A percentile compares a stretch with the other conserved stretches of the same genome.
phyloP scores from a whole-genome alignment of 192 early-diverging fungal genomes.

The Irineochytrium annulatum region DNA sequence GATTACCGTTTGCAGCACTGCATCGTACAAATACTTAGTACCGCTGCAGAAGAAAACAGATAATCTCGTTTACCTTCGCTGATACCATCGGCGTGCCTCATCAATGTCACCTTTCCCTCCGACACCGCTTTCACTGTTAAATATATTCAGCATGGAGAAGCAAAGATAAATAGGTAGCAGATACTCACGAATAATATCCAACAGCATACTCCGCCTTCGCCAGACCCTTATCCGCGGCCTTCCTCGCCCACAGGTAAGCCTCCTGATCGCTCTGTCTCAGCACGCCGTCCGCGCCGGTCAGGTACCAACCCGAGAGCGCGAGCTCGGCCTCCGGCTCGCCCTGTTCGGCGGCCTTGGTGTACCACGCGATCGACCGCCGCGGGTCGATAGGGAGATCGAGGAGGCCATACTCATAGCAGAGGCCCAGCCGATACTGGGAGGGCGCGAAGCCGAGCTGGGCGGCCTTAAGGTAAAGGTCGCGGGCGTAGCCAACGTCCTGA shows the following conservation, averaged over 20 bases:
- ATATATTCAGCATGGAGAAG: conserved; percentile 2
- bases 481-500: conserved; percentile 78
- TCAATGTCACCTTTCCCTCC: conserved; percentile 73
- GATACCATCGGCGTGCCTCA: conserved; percentile 88
- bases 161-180: conserved; percentile 1
- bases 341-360: conserved; percentile 88
- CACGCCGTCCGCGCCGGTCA: conserved; percentile 88
- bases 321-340: conserved; percentile 86
- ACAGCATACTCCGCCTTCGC: conserved; percentile 96
- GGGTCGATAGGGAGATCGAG: conserved; percentile 83
- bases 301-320: conserved; percentile 95
- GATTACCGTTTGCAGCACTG: conserved; percentile 82
- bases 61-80: no score
- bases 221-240: conserved; percentile 90
- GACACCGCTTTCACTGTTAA: conserved; percentile 89
- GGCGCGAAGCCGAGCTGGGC: conserved; percentile 90
- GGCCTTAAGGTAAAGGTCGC: conserved; percentile 85
- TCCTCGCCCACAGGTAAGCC: conserved; percentile 95
- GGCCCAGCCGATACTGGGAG: conserved; percentile 89
- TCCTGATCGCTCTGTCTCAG: conserved; percentile 86
- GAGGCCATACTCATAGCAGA: conserved; percentile 89
- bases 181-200: conserved; percentile 72
- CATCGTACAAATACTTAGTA: no score
- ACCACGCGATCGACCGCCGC: conserved; percentile 90
- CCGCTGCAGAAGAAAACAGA: no score